Base-by-base conservation (phyloP, 2,329 filamentous ascomycete genomes). In the Paraphoma chrysanthemicola region DNA sequence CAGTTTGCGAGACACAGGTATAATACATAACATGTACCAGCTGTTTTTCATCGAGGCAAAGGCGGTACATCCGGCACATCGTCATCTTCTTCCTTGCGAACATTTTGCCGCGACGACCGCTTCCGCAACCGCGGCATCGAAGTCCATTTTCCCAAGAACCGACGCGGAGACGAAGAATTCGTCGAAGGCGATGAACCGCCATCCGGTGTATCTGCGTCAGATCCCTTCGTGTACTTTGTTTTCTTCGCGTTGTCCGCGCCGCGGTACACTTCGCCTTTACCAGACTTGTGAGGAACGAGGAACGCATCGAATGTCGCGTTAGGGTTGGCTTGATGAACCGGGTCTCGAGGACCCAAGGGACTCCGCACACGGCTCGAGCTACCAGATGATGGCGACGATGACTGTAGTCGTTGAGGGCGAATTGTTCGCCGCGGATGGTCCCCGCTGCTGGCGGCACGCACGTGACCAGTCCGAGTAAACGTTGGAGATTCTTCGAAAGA, bases 291-390 rank as follows among this genome's bases (percentile, higher is more conserved):
- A 1, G 65, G 68, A 3, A 45, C 56, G n/a, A 74, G 60, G 17
- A 74, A 69, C 1, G 50, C 17, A 23, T 74, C 70, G 41, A 73
- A 73, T 0, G 71, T 73, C 2, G 60, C 18, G 10, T 59, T 51
- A 8, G 59, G 58, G 16, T 62, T 57, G n/a, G 29, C 33, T 14
- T 57, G 46, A 11, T 49, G 41, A 56, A 66, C 7, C 36, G 44
- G 0, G 14, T 41, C 41, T 33, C 61, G 56, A 2, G 50, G 48
- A 3, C 51, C 30, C 7, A 67, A 30, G 0, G 62, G 61, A 41
- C 68, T 69, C 18, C 56, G 55, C 3, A 57, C 46, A 10, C 52
- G 59, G n/a, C 23, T 53, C 4, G 57, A 53, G 14, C 23, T 38
- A 10, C 44, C 44, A n/a, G 51, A 48, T 7, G 38, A 44, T 10